phyloP scores from a whole-genome alignment of 2,329 filamentous ascomycete species.

The Alternaria brassicicola region DNA sequence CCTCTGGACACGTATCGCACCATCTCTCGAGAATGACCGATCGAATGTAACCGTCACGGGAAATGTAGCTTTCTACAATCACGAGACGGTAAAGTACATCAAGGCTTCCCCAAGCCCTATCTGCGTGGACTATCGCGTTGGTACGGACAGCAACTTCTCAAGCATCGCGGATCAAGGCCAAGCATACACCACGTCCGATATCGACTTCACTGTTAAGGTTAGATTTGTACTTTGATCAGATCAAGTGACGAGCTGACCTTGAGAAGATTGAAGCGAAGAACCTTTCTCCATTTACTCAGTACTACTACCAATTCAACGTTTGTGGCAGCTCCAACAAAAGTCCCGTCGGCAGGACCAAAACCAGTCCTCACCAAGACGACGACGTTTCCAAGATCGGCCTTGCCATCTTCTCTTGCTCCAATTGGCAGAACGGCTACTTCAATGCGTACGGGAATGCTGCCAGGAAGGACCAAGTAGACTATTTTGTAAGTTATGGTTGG shows the following conservation, averaged over 20 bases:
- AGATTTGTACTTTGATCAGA: not conserved
- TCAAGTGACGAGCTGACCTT: slow-evolving; percentile 16
- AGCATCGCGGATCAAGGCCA: slow-evolving; percentile 62
- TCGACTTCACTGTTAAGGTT: slow-evolving; percentile 77
- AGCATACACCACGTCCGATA: slow-evolving; percentile 73
- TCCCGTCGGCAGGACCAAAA: slow-evolving; percentile 72
- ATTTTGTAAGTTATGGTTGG: slow-evolving; percentile 58
- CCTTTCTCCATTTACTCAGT: slow-evolving; percentile 67
- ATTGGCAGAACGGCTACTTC: slow-evolving; percentile 55
- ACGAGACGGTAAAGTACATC: slow-evolving; percentile 61
- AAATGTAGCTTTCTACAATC: slow-evolving; percentile 58
- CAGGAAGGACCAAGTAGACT: slow-evolving; percentile 56
- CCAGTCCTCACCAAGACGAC: slow-evolving; percentile 64
- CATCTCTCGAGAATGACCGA: slow-evolving; percentile 48
- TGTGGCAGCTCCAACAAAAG: slow-evolving; percentile 68
- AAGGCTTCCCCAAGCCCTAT: slow-evolving; percentile 64
- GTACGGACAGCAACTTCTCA: slow-evolving; percentile 55
- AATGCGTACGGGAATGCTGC: slow-evolving; percentile 54
- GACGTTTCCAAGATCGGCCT: slow-evolving; percentile 64
- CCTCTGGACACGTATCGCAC: slow-evolving; percentile 46
- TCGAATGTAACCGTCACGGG: slow-evolving; percentile 62
- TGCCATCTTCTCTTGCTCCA: slow-evolving; percentile 74
- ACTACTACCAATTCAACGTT: slow-evolving; percentile 74
- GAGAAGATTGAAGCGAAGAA: slow-evolving; percentile 67
- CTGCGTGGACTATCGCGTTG: slow-evolving; percentile 70